A percentile compares a stretch with the other conserved stretches of the same genome.
Evolutionary conservation across 2,329 filamentous ascomycete species (phyloP).

Genomic region (Sporothrix pseudoabietina): DNA sequence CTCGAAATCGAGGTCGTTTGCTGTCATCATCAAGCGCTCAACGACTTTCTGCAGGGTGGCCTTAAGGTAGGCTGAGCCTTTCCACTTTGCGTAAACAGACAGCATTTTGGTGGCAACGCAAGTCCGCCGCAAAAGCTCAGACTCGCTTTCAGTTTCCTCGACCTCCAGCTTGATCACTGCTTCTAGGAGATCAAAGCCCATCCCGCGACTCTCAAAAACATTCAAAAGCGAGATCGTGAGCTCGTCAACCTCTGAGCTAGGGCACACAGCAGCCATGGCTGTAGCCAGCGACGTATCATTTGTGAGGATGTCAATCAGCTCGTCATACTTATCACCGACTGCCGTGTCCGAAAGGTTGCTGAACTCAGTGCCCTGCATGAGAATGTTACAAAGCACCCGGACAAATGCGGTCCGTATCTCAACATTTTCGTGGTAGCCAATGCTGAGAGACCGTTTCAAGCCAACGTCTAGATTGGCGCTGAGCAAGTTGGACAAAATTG

Average conservation of each 20-base stretch:
- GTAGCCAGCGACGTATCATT: slow-evolving; percentile 64
- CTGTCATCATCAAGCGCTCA: slow-evolving; percentile 66
- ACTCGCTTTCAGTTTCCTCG: slow-evolving; percentile 69
- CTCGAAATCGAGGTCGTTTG: slow-evolving; percentile 68
- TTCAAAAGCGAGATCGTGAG: slow-evolving; percentile 68
- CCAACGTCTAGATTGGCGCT: slow-evolving; percentile 73
- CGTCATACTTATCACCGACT: slow-evolving; percentile 69
- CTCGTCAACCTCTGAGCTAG: slow-evolving; percentile 69
- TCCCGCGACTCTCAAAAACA: slow-evolving; percentile 68
- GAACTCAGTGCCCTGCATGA: slow-evolving; percentile 72
- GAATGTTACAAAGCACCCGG: slow-evolving; percentile 69
- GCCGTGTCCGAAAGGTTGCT: slow-evolving; percentile 68
- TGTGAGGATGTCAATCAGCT: slow-evolving; percentile 64
- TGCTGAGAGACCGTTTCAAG: slow-evolving; percentile 68
- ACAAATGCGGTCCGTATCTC: slow-evolving; percentile 71
- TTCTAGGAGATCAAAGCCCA: slow-evolving; percentile 65
- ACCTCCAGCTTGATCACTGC: slow-evolving; percentile 69
- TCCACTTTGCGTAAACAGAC: slow-evolving; percentile 72
- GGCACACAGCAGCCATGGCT: slow-evolving; percentile 66
- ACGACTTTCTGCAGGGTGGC: slow-evolving; percentile 67
- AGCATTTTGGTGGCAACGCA: slow-evolving; percentile 74
- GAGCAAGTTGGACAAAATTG: slow-evolving; percentile 67
- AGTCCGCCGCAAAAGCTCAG: slow-evolving; percentile 67
- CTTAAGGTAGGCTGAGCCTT: slow-evolving; percentile 64
- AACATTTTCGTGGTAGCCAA: slow-evolving; percentile 70